phyloP scores from a whole-genome alignment of 1,284 basidiomycete genomes.

The Cryptococcus hybrid region DNA sequence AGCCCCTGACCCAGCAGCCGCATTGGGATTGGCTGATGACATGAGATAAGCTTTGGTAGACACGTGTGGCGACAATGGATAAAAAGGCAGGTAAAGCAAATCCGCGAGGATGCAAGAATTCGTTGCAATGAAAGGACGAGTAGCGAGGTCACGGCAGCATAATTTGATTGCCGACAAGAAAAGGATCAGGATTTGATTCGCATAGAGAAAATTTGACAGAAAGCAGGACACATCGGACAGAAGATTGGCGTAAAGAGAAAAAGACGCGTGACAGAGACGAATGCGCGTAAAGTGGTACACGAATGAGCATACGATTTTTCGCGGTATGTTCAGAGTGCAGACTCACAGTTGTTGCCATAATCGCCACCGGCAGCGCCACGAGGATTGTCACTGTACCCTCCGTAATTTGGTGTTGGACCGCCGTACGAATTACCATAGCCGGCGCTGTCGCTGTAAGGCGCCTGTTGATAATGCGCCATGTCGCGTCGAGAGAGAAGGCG shows the following conservation, averaged over 20 bases:
- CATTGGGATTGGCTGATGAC: constrained; percentile 40
- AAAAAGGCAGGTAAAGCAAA: neutral
- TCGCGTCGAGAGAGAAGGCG: constrained; percentile 4
- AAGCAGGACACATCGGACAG: constrained; percentile 4
- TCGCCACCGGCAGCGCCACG: constrained; percentile 13
- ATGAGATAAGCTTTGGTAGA: constrained; percentile 38
- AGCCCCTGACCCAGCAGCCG: constrained; percentile 20
- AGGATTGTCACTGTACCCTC: constrained; percentile 31
- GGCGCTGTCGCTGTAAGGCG: constrained; percentile 26
- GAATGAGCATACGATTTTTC: too few species aligned
- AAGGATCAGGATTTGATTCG: neutral
- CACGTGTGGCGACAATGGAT: neutral
- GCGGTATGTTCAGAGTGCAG: too few species aligned
- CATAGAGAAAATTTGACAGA: too few species aligned
- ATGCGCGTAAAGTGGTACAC: too few species aligned
- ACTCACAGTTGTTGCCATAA: neutral
- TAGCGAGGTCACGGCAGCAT: too few species aligned
- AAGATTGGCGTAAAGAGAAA: neutral
- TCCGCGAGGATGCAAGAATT: neutral
- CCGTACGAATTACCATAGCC: constrained; percentile 17
- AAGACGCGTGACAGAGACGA: neutral
- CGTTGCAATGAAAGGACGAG: neutral
- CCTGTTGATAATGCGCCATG: constrained; percentile 40
- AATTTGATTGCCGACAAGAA: neutral
- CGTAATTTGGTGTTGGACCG: constrained; percentile 8